phyloP scores from a whole-genome alignment of 768 basidiomycete species.

The Neoboletus subvelutipes region DNA sequence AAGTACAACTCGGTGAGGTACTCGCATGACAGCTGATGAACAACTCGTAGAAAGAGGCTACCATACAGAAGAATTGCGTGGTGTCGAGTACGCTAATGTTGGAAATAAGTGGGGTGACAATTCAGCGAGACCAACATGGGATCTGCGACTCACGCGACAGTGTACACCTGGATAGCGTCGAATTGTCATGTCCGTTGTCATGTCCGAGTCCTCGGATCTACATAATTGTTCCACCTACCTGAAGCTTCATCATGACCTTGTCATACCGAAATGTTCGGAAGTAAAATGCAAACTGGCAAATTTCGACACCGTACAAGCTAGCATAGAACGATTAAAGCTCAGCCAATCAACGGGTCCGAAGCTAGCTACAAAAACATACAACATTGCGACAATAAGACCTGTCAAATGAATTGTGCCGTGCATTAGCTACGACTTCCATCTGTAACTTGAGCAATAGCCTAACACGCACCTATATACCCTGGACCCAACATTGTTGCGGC shows the following conservation, averaged over 20 bases:
- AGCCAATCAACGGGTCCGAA: not conserved
- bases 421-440: not conserved
- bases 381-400: constrained; percentile 1
- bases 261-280: constrained; percentile 1
- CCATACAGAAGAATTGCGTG: not conserved
- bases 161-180: constrained; percentile 6
- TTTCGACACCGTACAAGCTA: constrained; percentile 7
- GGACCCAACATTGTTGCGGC: not conserved
- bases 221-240: not conserved
- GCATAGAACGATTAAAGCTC: not conserved
- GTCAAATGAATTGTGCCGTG: not conserved
- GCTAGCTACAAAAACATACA: not conserved
- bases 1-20: not conserved
- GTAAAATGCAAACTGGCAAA: constrained; percentile 13
- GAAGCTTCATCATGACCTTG: constrained; percentile 2
- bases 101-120: not conserved
- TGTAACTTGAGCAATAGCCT: no score
- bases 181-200: no score
- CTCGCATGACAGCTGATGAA: not conserved
- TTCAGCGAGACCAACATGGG: not conserved
- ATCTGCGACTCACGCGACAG: constrained; percentile 2
- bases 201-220: not conserved
- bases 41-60: not conserved
- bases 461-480: constrained; percentile 9
- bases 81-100: constrained; percentile 5